Evolutionary conservation across 805 yeast species (phyloP), one percentile per base, ranked within the genome.

Genomic region (Zygosaccharomyces lentus): DNA sequence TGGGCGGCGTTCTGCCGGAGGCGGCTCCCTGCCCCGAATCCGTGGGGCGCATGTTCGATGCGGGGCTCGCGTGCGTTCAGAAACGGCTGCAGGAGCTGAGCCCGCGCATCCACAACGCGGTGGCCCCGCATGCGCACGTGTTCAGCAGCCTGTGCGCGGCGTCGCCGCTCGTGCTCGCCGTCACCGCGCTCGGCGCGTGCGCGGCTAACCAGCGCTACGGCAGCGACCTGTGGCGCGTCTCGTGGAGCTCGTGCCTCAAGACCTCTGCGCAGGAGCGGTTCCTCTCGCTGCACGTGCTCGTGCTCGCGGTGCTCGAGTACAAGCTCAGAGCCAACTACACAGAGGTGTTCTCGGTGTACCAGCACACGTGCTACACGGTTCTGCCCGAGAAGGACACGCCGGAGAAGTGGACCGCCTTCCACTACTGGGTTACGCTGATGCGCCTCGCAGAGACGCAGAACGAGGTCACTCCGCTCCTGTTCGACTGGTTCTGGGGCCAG

Each of bases 341-440:
- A 17, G 42, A 41, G 7, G 45, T 51, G 21, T 47, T 51, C n/a
- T 29, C 37, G 2, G 35, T 41, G 34, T 53, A 51, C 38, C 55
- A 53, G 19, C 54, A 50, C 27, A 43, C 41, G 5, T 37, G 44
- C 17, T 43, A 41, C 17, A 34, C 53, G 6, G 40, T 49, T 29
- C 43, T 27, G 30, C 35, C 32, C n/a, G 17, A 30, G 8, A 34
- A 27, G 13, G 32, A 19, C 19, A 26, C 26, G 21, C 25, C 25
- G 8, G 54, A 52, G 34, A 34, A 43, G 3, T 51, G 55, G 57
- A 15, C 43, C 12, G 45, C 46, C 4, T 51, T 53, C 29, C 50
- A 51, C 27, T 35, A 43, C 13, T 53, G 54, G 50, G 54, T 47
- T 7, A 37, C 39, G 10, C 41, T 53, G 34, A 29, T 51, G 37